Evolutionary conservation across 2,329 filamentous ascomycete genomes (phyloP).

Genomic region (Calonectria ilicicola): DNA sequence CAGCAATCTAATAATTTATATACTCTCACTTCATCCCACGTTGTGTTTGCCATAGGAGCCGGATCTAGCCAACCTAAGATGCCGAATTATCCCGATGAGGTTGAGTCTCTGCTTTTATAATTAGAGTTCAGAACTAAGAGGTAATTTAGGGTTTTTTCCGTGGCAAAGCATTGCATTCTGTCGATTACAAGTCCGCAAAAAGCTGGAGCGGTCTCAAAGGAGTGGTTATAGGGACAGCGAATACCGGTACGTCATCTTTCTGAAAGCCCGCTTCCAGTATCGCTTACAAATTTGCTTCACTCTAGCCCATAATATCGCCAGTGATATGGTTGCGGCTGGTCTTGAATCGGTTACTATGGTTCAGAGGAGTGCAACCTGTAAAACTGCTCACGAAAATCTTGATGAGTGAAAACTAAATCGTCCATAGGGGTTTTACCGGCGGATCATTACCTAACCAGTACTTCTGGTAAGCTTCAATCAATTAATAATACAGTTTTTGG

Average conservation of each 20-base stretch:
- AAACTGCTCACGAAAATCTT: too few relatives aligned
- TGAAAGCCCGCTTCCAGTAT: too few relatives aligned
- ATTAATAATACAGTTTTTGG: too few relatives aligned
- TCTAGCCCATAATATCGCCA: not conserved
- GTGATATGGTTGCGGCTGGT: not conserved
- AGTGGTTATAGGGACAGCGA: not conserved
- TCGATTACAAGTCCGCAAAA: not conserved
- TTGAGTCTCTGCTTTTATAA: too few relatives aligned
- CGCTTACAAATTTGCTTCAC: too few relatives aligned
- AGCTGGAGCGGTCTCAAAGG: not conserved
- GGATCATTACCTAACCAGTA: not conserved
- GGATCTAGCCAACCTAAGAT: not conserved
- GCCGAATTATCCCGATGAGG: not conserved
- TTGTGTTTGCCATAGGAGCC: not conserved
- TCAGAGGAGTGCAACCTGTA: not conserved
- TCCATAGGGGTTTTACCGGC: not conserved
- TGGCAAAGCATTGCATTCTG: not conserved
- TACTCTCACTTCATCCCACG: not conserved
- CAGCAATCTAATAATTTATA: not conserved
- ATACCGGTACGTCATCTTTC: not conserved
- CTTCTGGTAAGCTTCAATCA: too few relatives aligned
- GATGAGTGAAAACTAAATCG: too few relatives aligned
- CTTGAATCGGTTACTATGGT: not conserved
- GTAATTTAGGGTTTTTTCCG: not conserved
- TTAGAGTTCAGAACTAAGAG: too few relatives aligned